These are phyloP conservation scores for Candida sithepensis DNA, from an alignment of 805 yeast species.

Conservation along the genomic window DNA sequence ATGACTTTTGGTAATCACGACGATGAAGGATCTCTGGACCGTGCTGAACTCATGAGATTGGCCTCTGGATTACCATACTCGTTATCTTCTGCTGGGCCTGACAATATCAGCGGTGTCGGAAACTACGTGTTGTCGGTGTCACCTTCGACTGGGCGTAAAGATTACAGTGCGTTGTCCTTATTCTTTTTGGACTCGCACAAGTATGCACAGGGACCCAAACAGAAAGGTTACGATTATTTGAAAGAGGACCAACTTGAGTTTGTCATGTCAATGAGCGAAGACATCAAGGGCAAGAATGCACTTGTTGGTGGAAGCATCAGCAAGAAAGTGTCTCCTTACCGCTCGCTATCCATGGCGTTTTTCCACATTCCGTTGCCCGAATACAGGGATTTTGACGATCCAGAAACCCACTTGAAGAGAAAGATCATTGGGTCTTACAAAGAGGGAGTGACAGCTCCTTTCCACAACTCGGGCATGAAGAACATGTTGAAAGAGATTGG, in stretches of 20 bases:
- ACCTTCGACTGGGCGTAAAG: slow-evolving; percentile 30
- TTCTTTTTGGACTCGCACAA: slow-evolving; percentile 86
- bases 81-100: slow-evolving; percentile 59
- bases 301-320: neutral
- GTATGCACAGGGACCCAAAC: slow-evolving; percentile 61
- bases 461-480: slow-evolving; percentile 63
- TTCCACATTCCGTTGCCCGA: slow-evolving; percentile 95
- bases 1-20: slow-evolving; percentile 92
- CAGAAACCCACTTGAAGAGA: slow-evolving; percentile 9
- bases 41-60: slow-evolving; percentile 59
- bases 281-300: slow-evolving; percentile 6
- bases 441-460: slow-evolving; percentile 81
- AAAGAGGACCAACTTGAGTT: slow-evolving; percentile 31
- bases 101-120: slow-evolving; percentile 73
- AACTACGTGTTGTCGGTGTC: slow-evolving; percentile 62
- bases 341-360: slow-evolving; percentile 76
- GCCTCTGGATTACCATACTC: slow-evolving; percentile 64
- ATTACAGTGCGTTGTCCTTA: slow-evolving; percentile 48
- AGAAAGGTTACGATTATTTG: slow-evolving; percentile 84
- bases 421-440: slow-evolving; percentile 57
- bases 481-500: slow-evolving; percentile 58
- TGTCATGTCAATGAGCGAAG: slow-evolving; percentile 9
- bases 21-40: slow-evolving; percentile 70
- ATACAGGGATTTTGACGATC: slow-evolving; percentile 45
- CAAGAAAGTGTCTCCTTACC: slow-evolving; percentile 22